Conservation (phyloP, 257 asterid species). For the Salvia hispanica region DNA sequence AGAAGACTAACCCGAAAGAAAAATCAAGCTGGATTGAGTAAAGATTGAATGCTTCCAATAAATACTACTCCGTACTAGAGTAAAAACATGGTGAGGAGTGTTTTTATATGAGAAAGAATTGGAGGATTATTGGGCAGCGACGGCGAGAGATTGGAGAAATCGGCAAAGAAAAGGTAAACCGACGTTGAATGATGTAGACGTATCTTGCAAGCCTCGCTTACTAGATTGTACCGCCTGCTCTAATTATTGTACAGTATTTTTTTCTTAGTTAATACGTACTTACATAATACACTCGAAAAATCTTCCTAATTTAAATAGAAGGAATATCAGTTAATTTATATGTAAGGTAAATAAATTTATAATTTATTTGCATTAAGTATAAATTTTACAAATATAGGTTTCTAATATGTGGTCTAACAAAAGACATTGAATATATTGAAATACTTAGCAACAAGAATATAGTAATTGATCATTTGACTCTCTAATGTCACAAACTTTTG, state of each 20-base stretch:
- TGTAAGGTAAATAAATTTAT: no score
- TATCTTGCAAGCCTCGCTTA: not conserved
- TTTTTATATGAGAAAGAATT: not conserved
- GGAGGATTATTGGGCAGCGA: conserved; percentile 18
- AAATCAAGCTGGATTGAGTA: conserved; percentile 24
- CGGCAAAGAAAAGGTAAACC: conserved; percentile 5
- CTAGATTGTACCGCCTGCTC: not conserved
- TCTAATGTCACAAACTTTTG: no score
- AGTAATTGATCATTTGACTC: no score
- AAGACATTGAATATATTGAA: no score
- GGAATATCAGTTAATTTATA: no score
- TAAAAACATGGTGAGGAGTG: not conserved
- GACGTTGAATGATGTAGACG: conserved; percentile 15
- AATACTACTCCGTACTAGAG: conserved; percentile 4
- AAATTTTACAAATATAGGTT: no score
- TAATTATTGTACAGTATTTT: not conserved
- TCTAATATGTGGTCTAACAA: no score
- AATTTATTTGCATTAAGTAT: no score
- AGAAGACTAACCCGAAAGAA: conserved; percentile 34
- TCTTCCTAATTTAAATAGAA: no score
- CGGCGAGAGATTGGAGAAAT: conserved; percentile 11
- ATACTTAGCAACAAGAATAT: no score
- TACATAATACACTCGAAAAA: no score
- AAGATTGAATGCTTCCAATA: not conserved
- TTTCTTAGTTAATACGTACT: not conserved